Conservation (phyloP, 805 yeast genomes). For the Wickerhamia fluorescens region DNA sequence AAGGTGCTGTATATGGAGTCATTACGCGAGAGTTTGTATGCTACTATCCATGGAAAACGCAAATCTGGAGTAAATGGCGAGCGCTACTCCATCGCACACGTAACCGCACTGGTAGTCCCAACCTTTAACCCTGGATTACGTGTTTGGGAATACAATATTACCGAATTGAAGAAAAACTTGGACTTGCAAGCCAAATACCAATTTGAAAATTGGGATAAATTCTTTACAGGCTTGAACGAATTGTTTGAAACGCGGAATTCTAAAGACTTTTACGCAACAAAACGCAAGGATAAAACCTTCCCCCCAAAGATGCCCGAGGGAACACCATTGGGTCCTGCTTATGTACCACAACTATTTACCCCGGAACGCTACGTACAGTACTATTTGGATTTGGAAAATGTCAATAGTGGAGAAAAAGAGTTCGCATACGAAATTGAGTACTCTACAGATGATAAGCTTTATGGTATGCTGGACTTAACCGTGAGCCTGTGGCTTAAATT, state of each 20-base stretch:
- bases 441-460: slow-evolving; percentile 55
- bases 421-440: slow-evolving; percentile 64
- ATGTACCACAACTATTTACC: slow-evolving; percentile 59
- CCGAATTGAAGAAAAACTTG: slow-evolving; percentile 37
- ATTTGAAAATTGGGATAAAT: slow-evolving; percentile 50
- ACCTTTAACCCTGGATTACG: slow-evolving; percentile 80
- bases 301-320: slow-evolving; percentile 53
- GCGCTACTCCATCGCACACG: slow-evolving; percentile 62
- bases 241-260: slow-evolving; percentile 21
- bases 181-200: slow-evolving; percentile 7
- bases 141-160: slow-evolving; percentile 79
- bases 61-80: slow-evolving; percentile 42
- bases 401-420: slow-evolving; percentile 37
- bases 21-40: slow-evolving; percentile 48
- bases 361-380: slow-evolving; percentile 72
- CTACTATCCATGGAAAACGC: slow-evolving; percentile 38
- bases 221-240: slow-evolving; percentile 43
- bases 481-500: slow-evolving; percentile 58
- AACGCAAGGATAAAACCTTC: slow-evolving; percentile 49
- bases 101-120: slow-evolving; percentile 72
- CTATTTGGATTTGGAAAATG: slow-evolving; percentile 51
- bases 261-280: slow-evolving; percentile 12
- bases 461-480: slow-evolving; percentile 45
- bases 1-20: slow-evolving; percentile 58
- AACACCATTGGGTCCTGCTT: slow-evolving; percentile 67